These are phyloP conservation scores for Auricularia sp. DNA, from an alignment of 768 basidiomycete species.

Conservation along the genomic window DNA sequence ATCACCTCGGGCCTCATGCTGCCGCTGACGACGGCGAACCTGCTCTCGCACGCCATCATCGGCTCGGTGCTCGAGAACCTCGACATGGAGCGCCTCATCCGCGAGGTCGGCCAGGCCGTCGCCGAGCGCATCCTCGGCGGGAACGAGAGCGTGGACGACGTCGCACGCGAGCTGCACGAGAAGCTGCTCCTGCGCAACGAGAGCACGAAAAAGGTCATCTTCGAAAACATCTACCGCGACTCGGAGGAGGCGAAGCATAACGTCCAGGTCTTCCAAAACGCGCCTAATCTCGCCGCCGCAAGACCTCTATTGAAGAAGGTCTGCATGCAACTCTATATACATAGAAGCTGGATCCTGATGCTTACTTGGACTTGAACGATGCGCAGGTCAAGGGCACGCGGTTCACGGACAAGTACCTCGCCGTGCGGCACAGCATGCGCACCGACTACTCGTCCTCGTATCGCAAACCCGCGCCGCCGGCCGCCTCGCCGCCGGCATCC, in stretches of 20 bases:
- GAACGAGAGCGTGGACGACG: constrained; percentile 93
- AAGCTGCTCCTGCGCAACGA: constrained; percentile 84
- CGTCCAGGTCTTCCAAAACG: constrained; percentile 71
- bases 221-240: constrained; percentile 93
- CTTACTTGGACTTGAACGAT: background rate
- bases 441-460: constrained; percentile 41
- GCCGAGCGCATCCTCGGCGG: constrained; percentile 86
- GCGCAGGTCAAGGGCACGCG: constrained; percentile 83
- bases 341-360: constrained; percentile 3
- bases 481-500: constrained; percentile 30
- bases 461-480: constrained; percentile 17
- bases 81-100: constrained; percentile 94
- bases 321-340: background rate
- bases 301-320: constrained; percentile 73
- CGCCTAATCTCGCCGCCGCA: constrained; percentile 60
- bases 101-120: constrained; percentile 89
- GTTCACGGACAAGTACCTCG: constrained; percentile 93
- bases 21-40: constrained; percentile 88
- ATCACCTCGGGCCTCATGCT: constrained; percentile 96
- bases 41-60: constrained; percentile 91
- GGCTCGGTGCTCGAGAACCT: constrained; percentile 95
- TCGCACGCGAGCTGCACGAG: constrained; percentile 89
- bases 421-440: constrained; percentile 46
- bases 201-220: constrained; percentile 91
- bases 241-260: constrained; percentile 85